These are phyloP conservation scores for Aspergillus nomiae DNA, from an alignment of 2,329 filamentous ascomycete genomes.

Conservation along the genomic window DNA sequence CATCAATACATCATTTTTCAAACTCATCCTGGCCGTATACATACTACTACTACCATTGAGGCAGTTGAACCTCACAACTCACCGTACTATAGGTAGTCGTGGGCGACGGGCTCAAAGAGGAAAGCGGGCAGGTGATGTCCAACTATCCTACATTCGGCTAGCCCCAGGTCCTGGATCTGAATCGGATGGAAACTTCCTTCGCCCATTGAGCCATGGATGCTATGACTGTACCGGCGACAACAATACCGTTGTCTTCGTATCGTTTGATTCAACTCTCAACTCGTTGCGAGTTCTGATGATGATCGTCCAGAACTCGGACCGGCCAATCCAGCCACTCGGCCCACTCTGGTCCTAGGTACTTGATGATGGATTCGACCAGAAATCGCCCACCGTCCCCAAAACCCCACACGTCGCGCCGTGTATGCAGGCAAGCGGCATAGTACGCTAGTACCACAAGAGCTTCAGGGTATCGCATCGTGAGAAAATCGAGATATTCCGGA, in stretches of 20 bases:
- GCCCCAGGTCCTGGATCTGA: not conserved
- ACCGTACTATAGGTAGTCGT: no score
- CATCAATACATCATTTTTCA: not conserved
- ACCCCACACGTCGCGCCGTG: constrained; percentile 36
- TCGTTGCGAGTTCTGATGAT: not conserved
- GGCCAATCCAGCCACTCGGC: constrained; percentile 32
- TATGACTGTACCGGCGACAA: not conserved
- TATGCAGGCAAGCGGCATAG: constrained; percentile 41
- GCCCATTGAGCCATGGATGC: not conserved
- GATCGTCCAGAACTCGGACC: not conserved
- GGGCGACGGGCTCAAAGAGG: not conserved
- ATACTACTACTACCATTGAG: not conserved
- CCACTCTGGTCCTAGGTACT: constrained; percentile 30
- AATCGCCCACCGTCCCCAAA: constrained; percentile 34
- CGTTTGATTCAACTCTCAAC: not conserved
- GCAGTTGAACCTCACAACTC: not conserved
- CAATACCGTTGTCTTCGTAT: no score
- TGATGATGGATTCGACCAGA: constrained; percentile 25
- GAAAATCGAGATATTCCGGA: constrained; percentile 30
- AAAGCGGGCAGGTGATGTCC: not conserved
- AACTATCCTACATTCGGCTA: not conserved
- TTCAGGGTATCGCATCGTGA: constrained; percentile 36
- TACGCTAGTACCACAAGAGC: constrained; percentile 43
- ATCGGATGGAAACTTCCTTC: no score
- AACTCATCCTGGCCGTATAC: not conserved